A percentile compares a stretch with the other conserved stretches of the same genome.
phyloP scores from a whole-genome alignment of 768 basidiomycete species.

The Phylloporus arenicola region DNA sequence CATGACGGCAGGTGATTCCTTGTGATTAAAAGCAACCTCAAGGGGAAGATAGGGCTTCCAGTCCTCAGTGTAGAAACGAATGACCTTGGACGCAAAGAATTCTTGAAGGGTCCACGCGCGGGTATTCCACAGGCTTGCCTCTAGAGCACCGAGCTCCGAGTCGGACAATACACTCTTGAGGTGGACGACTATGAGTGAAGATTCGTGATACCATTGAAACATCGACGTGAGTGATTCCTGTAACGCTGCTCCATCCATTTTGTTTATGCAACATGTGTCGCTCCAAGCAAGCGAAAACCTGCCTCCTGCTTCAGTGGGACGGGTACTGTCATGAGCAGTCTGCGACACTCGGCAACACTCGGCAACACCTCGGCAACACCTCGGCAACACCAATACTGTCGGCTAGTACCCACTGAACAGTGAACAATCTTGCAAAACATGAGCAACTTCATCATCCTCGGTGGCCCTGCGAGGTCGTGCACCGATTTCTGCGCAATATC shows the following conservation, averaged over 20 bases:
- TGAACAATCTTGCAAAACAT: conserved; percentile 16
- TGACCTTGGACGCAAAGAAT: conserved; percentile 19
- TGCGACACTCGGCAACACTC: no score
- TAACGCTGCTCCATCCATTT: conserved; percentile 9
- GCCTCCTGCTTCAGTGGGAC: no score
- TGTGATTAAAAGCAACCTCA: conserved; percentile 11
- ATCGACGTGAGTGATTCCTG: conserved; percentile 24
- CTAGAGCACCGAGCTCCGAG: conserved; percentile 7
- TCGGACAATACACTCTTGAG: conserved; percentile 12
- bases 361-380: no score
- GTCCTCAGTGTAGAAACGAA: conserved; percentile 20
- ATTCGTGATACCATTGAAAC: conserved; percentile 25
- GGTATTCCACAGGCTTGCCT: conserved; percentile 18
- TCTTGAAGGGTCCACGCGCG: conserved; percentile 24
- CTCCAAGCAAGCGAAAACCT: conserved; percentile 21
- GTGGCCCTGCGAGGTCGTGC: conserved; percentile 4
- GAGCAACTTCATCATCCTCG: conserved; percentile 9
- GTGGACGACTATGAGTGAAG: conserved; percentile 22
- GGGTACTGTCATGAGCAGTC: no score
- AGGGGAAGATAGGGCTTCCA: conserved; percentile 21
- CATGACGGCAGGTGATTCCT: conserved; percentile 15
- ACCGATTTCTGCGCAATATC: conserved; percentile 9
- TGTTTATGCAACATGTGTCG: conserved; percentile 25
- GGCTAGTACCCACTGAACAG: no score
- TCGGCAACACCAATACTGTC: no score